Conservation (phyloP, 176 grass and related monocot genomes). For the Ampelocalamus luodianensis region DNA sequence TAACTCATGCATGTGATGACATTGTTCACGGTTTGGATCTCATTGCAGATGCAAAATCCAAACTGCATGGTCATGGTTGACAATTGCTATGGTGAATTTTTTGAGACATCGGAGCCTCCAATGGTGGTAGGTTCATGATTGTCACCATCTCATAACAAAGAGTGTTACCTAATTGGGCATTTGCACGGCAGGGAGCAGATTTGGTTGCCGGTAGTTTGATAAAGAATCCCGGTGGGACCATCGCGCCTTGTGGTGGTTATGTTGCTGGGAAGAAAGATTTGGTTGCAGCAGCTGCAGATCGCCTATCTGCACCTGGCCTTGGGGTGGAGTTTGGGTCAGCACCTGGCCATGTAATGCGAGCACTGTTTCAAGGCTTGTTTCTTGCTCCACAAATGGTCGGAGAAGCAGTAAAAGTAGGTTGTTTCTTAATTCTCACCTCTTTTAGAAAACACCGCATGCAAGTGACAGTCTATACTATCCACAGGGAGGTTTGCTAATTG, state of each 20-base stretch:
- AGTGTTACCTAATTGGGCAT: constrained; percentile 28
- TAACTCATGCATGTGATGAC: neutral
- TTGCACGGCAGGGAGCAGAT: constrained; percentile 72
- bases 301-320: constrained; percentile 88
- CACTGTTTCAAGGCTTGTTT: constrained; percentile 89
- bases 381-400: constrained; percentile 96
- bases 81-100: constrained; percentile 98
- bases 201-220: constrained; percentile 93
- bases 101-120: constrained; percentile 78
- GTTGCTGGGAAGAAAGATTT: constrained; percentile 82
- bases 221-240: constrained; percentile 92
- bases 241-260: constrained; percentile 88
- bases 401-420: constrained; percentile 81
- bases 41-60: constrained; percentile 68
- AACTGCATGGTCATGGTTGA: constrained; percentile 93
- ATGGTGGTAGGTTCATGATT: constrained; percentile 67
- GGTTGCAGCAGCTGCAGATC: constrained; percentile 73
- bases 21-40: neutral
- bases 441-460: neutral
- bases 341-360: constrained; percentile 79
- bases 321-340: constrained; percentile 86
- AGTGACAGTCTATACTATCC: constrained; percentile 24
- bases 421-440: neutral
- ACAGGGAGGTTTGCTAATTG: constrained; percentile 87
- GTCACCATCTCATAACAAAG: neutral